Evolutionary conservation across 1,284 basidiomycete genomes (phyloP).

Genomic region (Apiotrichum domesticum): DNA sequence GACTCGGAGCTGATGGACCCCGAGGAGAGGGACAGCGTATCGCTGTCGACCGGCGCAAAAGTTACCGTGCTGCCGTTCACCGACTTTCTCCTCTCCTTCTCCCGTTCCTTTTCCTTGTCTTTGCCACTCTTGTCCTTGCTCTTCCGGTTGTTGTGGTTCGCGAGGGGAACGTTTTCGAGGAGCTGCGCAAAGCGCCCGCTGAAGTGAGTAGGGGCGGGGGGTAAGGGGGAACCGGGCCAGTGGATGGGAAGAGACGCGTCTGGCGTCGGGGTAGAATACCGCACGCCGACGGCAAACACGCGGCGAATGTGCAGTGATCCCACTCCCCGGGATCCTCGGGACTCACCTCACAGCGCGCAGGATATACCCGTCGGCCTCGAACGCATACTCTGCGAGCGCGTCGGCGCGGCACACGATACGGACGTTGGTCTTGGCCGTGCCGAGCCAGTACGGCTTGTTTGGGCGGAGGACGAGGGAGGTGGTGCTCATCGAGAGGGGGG

Average conservation of each 20-base stretch:
- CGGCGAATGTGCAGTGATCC: too few species aligned
- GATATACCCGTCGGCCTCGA: constrained; percentile 1
- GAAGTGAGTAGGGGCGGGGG: background rate
- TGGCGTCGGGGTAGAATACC: too few species aligned
- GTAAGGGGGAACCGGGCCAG: too few species aligned
- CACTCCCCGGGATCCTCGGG: background rate
- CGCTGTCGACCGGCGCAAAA: too few species aligned
- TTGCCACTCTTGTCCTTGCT: background rate
- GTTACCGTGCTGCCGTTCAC: background rate
- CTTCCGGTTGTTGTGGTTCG: background rate
- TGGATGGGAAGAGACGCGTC: too few species aligned
- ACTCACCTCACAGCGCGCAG: background rate
- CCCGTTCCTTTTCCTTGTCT: too few species aligned
- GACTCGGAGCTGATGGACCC: background rate
- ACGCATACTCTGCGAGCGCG: background rate
- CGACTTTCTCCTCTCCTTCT: background rate
- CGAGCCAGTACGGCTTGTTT: background rate
- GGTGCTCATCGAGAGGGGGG: background rate
- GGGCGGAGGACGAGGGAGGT: background rate
- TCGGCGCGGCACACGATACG: background rate
- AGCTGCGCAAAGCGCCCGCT: background rate
- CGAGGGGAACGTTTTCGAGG: background rate
- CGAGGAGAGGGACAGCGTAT: background rate
- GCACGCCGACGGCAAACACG: too few species aligned
- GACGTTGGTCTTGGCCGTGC: background rate